These are phyloP conservation scores for Fusarium euwallaceae DNA, from an alignment of 2,329 filamentous ascomycete genomes.

Conservation along the genomic window DNA sequence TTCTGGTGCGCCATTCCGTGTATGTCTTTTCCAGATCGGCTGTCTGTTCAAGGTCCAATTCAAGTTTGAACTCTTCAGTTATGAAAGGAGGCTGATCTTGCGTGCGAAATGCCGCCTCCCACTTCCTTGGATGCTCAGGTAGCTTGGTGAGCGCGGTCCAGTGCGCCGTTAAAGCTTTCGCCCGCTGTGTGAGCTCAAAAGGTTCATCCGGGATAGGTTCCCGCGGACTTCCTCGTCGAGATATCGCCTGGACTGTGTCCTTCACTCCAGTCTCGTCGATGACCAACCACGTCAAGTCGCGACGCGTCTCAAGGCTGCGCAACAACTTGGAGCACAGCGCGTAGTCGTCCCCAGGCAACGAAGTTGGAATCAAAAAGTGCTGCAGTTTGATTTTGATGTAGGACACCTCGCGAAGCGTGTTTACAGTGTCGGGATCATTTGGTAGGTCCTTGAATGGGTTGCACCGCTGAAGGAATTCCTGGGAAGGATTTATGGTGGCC, in stretches of 20 bases:
- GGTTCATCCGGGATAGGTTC: conserved; percentile 31
- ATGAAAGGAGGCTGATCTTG: conserved; percentile 16
- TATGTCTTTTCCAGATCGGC: not conserved
- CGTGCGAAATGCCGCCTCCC: conserved; percentile 20
- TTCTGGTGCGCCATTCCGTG: not conserved
- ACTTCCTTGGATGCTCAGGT: conserved; percentile 24
- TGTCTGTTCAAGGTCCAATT: not conserved
- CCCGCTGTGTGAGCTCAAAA: conserved; percentile 14
- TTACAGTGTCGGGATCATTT: conserved; percentile 20
- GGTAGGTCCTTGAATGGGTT: conserved; percentile 30
- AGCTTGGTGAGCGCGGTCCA: conserved; percentile 7
- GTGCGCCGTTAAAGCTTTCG: conserved; percentile 20
- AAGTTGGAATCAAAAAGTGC: conserved; percentile 25
- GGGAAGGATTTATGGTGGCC: conserved; percentile 11
- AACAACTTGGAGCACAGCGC: conserved; percentile 23
- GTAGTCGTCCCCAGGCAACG: conserved; percentile 30
- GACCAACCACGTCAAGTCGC: conserved; percentile 29
- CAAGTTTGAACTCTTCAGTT: not conserved
- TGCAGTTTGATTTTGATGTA: conserved; percentile 25
- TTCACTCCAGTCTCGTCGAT: conserved; percentile 23
- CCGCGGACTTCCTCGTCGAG: not conserved
- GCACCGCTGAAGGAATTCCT: conserved; percentile 29
- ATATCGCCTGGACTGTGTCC: conserved; percentile 22
- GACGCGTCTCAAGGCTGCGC: conserved; percentile 32
- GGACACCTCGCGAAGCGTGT: conserved; percentile 25